Evolutionary conservation across 2,329 filamentous ascomycete species (phyloP).

Genomic region (Aspergillus sp.): DNA sequence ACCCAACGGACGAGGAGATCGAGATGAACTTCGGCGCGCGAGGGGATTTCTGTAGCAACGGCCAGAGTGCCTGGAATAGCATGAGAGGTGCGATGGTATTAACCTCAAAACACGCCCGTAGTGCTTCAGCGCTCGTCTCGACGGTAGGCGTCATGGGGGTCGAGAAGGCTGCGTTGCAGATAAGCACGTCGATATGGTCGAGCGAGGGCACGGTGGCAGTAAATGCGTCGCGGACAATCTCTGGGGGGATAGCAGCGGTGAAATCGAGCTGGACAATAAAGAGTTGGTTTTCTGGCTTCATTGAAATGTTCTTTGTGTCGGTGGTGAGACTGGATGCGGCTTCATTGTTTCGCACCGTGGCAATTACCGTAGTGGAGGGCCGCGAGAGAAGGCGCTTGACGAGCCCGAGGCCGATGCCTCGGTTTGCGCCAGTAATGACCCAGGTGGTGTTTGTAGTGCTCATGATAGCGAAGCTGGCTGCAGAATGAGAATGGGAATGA

Average conservation of each 20-base stretch:
- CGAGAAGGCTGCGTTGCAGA: conserved; percentile 40
- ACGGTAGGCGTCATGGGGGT: conserved; percentile 62
- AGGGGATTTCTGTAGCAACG: conserved; percentile 15
- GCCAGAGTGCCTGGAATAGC: conserved; percentile 23
- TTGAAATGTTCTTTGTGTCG: neutral
- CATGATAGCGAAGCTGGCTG: no score
- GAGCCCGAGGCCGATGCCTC: conserved; percentile 28
- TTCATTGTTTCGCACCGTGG: conserved; percentile 20
- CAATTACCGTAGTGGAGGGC: conserved; percentile 22
- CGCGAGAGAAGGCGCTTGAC: conserved; percentile 21
- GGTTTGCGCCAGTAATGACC: conserved; percentile 29
- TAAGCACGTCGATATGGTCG: conserved; percentile 28
- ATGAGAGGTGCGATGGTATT: conserved; percentile 38
- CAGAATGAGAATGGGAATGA: no score
- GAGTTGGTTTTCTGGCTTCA: conserved; percentile 14
- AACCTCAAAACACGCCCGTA: conserved; percentile 19
- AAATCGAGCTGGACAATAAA: conserved; percentile 24
- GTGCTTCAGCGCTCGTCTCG: conserved; percentile 16
- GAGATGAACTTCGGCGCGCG: conserved; percentile 19
- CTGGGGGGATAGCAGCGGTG: conserved; percentile 6
- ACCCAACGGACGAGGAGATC: conserved; percentile 25
- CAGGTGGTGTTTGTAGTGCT: no score
- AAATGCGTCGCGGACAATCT: conserved; percentile 6
- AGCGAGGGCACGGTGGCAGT: conserved; percentile 23
- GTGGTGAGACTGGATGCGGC: conserved; percentile 12